phyloP scores from a whole-genome alignment of 192 early-diverging fungal species.

The Coemansia sp. region DNA sequence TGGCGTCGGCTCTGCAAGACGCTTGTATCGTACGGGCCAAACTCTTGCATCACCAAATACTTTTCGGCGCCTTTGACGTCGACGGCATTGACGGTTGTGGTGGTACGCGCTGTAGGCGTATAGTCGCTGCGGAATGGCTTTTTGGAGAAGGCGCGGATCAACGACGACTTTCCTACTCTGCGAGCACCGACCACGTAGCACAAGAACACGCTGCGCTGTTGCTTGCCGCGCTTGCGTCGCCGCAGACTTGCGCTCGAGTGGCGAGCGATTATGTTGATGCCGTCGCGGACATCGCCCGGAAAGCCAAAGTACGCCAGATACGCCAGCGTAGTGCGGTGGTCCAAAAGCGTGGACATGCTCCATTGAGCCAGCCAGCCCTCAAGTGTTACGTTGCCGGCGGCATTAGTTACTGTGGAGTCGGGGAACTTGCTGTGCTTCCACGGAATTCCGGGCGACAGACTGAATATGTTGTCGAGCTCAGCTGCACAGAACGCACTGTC shows the following conservation, averaged over 20 bases:
- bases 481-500: slow-evolving; percentile 87
- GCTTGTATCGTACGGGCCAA: slow-evolving; percentile 85
- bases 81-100: slow-evolving; percentile 90
- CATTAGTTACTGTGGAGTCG: slow-evolving; percentile 87
- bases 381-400: slow-evolving; percentile 85
- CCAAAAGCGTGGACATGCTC: slow-evolving; percentile 97
- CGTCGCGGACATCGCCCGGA: slow-evolving; percentile 84
- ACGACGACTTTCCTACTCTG: slow-evolving; percentile 78
- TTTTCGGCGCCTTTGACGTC: slow-evolving; percentile 93
- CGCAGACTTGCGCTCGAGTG: slow-evolving; percentile 49
- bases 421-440: slow-evolving; percentile 88
- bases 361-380: slow-evolving; percentile 99
- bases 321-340: slow-evolving; percentile 83
- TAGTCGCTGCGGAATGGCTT: slow-evolving; percentile 78
- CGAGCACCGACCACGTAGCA: slow-evolving; percentile 92
- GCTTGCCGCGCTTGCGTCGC: slow-evolving; percentile 76
- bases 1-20: slow-evolving; percentile 85
- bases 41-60: slow-evolving; percentile 96
- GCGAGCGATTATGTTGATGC: slow-evolving; percentile 67
- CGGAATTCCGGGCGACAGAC: slow-evolving; percentile 88
- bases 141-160: slow-evolving; percentile 84
- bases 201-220: slow-evolving; percentile 87
- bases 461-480: slow-evolving; percentile 86
- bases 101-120: slow-evolving; percentile 70
- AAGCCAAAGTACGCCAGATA: slow-evolving; percentile 98